phyloP scores from a whole-genome alignment of 192 early-diverging fungal species.

The Powellomyces hirtus region DNA sequence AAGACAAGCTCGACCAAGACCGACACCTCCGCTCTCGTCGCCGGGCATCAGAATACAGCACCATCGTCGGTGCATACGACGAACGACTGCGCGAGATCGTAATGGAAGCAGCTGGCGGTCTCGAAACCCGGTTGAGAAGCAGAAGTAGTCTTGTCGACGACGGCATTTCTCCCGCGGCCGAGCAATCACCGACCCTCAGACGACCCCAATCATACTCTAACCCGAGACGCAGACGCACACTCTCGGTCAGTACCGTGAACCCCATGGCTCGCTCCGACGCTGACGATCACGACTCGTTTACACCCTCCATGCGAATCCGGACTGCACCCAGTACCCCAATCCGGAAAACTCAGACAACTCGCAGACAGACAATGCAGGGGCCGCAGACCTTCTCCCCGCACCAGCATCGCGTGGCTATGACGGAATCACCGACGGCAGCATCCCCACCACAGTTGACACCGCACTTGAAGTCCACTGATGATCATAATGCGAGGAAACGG shows the following conservation, averaged over 20 bases:
- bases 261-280: not conserved
- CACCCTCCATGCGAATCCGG: not conserved
- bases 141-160: not conserved
- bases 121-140: not conserved
- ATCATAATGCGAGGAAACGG: too few relatives aligned
- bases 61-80: conserved; percentile 26
- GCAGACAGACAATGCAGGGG: not conserved
- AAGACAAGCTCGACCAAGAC: not conserved
- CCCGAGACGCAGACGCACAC: not conserved
- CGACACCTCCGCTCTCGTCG: not conserved
- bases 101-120: conserved; percentile 26
- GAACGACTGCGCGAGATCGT: conserved; percentile 33
- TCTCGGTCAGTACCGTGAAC: not conserved
- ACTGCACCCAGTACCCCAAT: not conserved
- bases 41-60: conserved; percentile 16
- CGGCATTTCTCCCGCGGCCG: not conserved
- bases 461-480: not conserved
- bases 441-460: not conserved
- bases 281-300: not conserved
- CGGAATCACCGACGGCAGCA: not conserved
- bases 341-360: not conserved
- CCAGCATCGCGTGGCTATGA: not conserved
- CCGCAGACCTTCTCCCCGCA: not conserved
- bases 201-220: not conserved
- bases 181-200: not conserved